Conservation (phyloP, 1,139 yeast genomes). For the Wickerhamomyces sp. region DNA sequence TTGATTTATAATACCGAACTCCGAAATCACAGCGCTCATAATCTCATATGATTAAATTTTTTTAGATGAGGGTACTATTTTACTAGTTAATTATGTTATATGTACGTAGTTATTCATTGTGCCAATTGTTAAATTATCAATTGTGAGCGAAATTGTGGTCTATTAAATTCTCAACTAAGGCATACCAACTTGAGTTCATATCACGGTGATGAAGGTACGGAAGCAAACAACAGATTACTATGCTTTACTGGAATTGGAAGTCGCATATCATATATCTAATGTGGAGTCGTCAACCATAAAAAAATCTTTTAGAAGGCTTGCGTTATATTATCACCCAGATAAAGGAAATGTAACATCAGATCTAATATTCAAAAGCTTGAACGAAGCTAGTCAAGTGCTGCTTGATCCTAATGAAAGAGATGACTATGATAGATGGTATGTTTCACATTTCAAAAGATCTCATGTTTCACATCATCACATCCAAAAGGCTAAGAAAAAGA, state of each 20-base stretch:
- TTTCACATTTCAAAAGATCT: constrained; percentile 7
- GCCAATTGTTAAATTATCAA: too few species aligned
- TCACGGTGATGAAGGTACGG: too few species aligned
- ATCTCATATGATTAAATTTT: too few species aligned
- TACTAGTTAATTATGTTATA: too few species aligned
- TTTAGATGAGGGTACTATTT: too few species aligned
- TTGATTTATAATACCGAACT: too few species aligned
- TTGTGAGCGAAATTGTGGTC: too few species aligned
- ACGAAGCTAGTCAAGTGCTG: constrained; percentile 68
- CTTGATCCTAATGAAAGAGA: constrained; percentile 50
- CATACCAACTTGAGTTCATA: too few species aligned
- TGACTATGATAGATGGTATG: constrained; percentile 40
- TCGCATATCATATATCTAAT: constrained; percentile 3
- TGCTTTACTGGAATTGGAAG: constrained; percentile 16
- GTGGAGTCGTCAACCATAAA: constrained; percentile 52
- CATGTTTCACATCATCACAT: constrained; percentile 5
- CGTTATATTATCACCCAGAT: constrained; percentile 92
- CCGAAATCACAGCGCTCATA: too few species aligned
- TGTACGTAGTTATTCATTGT: too few species aligned
- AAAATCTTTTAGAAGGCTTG: constrained; percentile 82
- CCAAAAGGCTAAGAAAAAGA: constrained; percentile 19
- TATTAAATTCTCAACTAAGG: too few species aligned
- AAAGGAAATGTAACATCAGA: constrained; percentile 81
- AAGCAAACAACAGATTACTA: constrained; percentile 13
- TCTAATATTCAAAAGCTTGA: constrained; percentile 62